Evolutionary conservation across 1,284 basidiomycete species (phyloP), one percentile per base, ranked within the genome.

Genomic region (Apiotrichum siamense): DNA sequence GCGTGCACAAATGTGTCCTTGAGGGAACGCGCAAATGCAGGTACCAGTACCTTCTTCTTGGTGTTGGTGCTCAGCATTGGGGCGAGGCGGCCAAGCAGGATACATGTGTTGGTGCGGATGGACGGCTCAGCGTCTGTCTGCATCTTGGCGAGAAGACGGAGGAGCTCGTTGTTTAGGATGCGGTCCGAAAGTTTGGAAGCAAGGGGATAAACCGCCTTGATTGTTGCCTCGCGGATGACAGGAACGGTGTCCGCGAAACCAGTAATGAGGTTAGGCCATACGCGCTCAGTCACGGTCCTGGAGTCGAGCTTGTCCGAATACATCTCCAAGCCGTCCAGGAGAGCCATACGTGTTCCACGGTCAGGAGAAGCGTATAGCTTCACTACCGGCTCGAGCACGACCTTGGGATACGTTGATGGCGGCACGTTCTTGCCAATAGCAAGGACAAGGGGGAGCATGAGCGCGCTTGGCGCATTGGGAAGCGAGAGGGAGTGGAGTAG

Each of bases 31-130:
- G 86, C 81, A 69, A 98, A 98, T 1, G 96, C 96, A 1, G 94
- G 91, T 1, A 97, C 87, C 2, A 99, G 82, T 11, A 99, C 91
- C 67, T 97, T 97, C 58, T 85, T 83, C 68, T 93, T 91, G 7
- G 94, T 97, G 60, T 89, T 85, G 52, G 87, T 81, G 1, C 87
- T 86, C 2, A 98, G 77, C 3, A 82, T 81, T 0, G 90, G 90
- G 0, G 88, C 90, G 4, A 99, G 80, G 11, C 93, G 81, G 10
- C 94, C 94, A 38, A 99, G 83, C 4, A 98, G 81, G 60, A 98
- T 96, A 66, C 92, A 97, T 0, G 94, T 97, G 68, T 98, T 98
- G 13, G 94, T 98, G 37, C 96, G 83, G 64, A 98, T 97, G 1
- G 91, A 93, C 0, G 93, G 82, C 73, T 97, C 94, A 0, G 84